Percentiles rank a stretch among this genome's conserved stretches.
Evolutionary conservation across 1,284 basidiomycete genomes (phyloP).

Genomic region (Schizophyllum commune): DNA sequence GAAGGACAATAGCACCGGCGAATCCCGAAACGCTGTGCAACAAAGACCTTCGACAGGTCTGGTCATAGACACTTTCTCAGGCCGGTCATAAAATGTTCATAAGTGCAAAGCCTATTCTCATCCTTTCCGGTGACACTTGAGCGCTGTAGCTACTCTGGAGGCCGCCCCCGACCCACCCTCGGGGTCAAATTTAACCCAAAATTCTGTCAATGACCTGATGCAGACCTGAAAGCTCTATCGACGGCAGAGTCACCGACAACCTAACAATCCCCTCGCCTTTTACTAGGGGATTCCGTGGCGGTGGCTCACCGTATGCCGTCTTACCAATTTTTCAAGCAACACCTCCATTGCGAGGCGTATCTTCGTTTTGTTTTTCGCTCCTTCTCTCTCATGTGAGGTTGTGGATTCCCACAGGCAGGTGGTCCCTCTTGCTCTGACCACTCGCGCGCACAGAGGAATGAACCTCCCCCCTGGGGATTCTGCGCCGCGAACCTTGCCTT

Average conservation of each 20-base stretch:
- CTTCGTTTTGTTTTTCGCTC: neutral
- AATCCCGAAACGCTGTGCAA: neutral
- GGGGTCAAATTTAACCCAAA: neutral
- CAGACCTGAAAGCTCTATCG: neutral
- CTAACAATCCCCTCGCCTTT: conserved; percentile 34
- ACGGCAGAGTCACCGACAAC: conserved; percentile 12
- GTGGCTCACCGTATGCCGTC: neutral
- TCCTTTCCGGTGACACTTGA: neutral
- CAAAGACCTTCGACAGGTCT: neutral
- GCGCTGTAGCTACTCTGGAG: too few relatives aligned
- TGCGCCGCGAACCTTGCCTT: too few relatives aligned
- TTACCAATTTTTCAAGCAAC: neutral
- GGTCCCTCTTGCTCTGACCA: too few relatives aligned
- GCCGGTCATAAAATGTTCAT: too few relatives aligned
- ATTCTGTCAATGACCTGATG: neutral
- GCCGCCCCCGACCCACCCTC: neutral
- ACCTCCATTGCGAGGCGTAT: neutral
- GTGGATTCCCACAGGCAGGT: too few relatives aligned
- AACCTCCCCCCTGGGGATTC: too few relatives aligned
- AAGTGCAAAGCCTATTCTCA: neutral
- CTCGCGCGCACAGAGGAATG: too few relatives aligned
- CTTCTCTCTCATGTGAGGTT: too few relatives aligned
- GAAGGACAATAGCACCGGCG: too few relatives aligned
- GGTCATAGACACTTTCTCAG: neutral
- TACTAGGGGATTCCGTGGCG: conserved; percentile 33